These are phyloP conservation scores for Macrocybe gigantea DNA, from an alignment of 768 basidiomycete genomes.

Conservation along the genomic window DNA sequence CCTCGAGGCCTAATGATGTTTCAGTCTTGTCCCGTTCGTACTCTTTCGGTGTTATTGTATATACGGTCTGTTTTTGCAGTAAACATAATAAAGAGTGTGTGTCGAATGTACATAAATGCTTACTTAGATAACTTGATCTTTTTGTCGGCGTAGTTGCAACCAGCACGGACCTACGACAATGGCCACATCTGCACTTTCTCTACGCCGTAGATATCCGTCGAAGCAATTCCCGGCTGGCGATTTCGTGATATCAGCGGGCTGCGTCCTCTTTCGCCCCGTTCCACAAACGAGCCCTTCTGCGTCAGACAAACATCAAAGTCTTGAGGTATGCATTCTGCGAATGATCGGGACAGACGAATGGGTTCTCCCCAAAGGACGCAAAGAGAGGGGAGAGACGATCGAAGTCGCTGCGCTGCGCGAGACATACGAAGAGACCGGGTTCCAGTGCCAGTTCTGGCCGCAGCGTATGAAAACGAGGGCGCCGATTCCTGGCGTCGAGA, in stretches of 20 bases:
- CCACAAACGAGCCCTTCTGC: too few relatives aligned
- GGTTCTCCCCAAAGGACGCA: constrained; percentile 58
- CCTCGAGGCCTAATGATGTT: too few relatives aligned
- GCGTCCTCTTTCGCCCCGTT: constrained; percentile 28
- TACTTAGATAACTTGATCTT: too few relatives aligned
- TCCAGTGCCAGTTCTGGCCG: constrained; percentile 44
- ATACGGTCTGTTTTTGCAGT: too few relatives aligned
- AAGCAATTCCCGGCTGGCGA: constrained; percentile 20
- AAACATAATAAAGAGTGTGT: too few relatives aligned
- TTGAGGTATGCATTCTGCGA: constrained; percentile 33
- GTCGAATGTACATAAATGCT: too few relatives aligned
- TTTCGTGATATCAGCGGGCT: constrained; percentile 37
- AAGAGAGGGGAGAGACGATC: constrained; percentile 49
- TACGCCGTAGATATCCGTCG: constrained; percentile 3
- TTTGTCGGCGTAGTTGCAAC: too few relatives aligned
- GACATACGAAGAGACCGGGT: constrained; percentile 64
- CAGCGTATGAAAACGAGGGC: constrained; percentile 50
- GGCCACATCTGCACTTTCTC: too few relatives aligned
- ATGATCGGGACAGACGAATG: constrained; percentile 19
- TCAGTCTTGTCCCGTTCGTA: too few relatives aligned
- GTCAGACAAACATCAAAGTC: constrained; percentile 5
- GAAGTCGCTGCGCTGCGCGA: constrained; percentile 51
- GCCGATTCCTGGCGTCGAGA: constrained; percentile 38
- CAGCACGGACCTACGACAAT: too few relatives aligned
- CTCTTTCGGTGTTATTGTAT: too few relatives aligned